phyloP scores from a whole-genome alignment of 495 filamentous ascomycete species.

The Talaromyces stipitatus region DNA sequence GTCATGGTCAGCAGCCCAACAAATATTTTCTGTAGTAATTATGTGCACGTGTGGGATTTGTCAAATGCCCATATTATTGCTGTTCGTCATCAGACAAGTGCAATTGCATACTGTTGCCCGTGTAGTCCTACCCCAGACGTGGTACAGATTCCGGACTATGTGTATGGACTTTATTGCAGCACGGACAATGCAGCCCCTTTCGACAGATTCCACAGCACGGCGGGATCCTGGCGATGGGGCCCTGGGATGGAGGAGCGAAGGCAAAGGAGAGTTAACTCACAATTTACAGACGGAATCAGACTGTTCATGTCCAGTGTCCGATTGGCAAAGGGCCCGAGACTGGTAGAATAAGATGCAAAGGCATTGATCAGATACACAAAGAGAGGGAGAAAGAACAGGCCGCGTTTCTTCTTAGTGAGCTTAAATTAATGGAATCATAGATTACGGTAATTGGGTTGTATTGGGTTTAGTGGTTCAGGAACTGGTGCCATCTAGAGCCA shows the following conservation, averaged over 20 bases:
- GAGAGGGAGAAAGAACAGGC: neutral
- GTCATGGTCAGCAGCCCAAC: neutral
- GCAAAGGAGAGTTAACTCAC: neutral
- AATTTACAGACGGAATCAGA: neutral
- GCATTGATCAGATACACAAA: neutral
- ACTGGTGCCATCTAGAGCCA: neutral
- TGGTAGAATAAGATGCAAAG: neutral
- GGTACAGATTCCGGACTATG: neutral
- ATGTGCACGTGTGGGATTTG: neutral
- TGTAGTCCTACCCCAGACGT: neutral
- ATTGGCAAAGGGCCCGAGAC: neutral
- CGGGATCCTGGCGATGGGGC: neutral
- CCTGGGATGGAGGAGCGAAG: neutral
- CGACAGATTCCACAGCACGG: neutral
- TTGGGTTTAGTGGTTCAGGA: neutral
- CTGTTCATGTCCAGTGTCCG: neutral
- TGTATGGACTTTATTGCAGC: neutral
- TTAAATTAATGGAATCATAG: neutral
- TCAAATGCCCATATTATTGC: neutral
- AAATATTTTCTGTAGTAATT: too few relatives aligned
- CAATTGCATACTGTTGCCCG: neutral
- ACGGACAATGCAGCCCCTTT: neutral
- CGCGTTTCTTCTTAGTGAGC: neutral
- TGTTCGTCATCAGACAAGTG: neutral
- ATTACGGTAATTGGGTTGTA: neutral